Conservation (phyloP, 2,329 filamentous ascomycete genomes). For the Aureobasidium sp. region DNA sequence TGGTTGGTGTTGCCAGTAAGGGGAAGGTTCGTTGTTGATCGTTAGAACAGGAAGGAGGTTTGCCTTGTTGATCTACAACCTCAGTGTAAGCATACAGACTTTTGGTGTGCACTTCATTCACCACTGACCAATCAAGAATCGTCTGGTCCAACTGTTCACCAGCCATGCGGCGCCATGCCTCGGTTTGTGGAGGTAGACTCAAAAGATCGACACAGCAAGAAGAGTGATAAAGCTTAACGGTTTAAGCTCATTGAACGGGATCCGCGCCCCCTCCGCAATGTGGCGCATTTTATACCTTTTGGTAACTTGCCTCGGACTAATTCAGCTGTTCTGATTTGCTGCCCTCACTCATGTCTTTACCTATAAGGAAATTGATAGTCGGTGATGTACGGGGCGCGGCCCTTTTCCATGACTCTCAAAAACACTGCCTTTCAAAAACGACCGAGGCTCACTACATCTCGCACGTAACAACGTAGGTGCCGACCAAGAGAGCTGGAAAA, state of each 20-base stretch:
- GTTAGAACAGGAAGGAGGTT: neutral
- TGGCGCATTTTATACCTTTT: neutral
- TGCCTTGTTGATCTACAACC: neutral
- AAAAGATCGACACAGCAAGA: neutral
- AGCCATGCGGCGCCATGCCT: slow-evolving; percentile 6
- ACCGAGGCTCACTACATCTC: neutral
- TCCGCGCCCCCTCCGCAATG: slow-evolving; percentile 1
- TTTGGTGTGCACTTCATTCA: neutral
- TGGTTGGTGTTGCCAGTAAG: neutral
- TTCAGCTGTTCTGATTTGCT: neutral
- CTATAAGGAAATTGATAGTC: neutral
- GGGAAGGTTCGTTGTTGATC: neutral
- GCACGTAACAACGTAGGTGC: neutral
- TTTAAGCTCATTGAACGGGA: neutral
- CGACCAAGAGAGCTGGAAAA: neutral
- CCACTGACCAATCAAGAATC: neutral
- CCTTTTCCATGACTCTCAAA: neutral
- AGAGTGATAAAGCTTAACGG: neutral
- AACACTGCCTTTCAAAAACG: neutral
- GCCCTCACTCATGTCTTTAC: neutral
- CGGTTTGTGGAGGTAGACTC: neutral
- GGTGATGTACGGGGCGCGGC: neutral
- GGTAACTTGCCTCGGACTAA: slow-evolving; percentile 2
- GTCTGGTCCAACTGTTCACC: neutral
- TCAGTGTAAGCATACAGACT: neutral